phyloP scores from a whole-genome alignment of 2,329 filamentous ascomycete genomes.

The Xenosphaeropsis pyriputrescens region DNA sequence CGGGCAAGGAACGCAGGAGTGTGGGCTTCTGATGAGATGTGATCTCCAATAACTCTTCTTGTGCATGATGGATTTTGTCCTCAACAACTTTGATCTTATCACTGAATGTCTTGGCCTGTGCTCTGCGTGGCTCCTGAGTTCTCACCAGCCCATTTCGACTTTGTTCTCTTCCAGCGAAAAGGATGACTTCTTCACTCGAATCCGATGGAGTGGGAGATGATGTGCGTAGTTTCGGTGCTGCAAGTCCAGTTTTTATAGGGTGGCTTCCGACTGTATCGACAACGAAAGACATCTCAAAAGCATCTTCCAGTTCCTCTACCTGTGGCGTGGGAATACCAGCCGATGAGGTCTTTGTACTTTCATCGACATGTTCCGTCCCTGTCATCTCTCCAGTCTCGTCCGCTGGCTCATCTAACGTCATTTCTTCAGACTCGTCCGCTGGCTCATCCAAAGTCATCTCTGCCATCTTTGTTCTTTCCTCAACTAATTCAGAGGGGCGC shows the following conservation, averaged over 20 bases:
- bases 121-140: slow-evolving; percentile 3
- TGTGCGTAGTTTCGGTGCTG: slow-evolving; percentile 15
- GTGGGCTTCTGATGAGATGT: slow-evolving; percentile 9
- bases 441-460: slow-evolving; percentile 4
- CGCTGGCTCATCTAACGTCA: slow-evolving; percentile 6
- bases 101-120: slow-evolving; percentile 8
- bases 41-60: slow-evolving; percentile 13
- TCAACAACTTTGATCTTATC: slow-evolving; percentile 14
- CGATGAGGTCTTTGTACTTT: too few species aligned
- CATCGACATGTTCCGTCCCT: too few species aligned
- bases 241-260: slow-evolving; percentile 15
- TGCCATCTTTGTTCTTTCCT: slow-evolving; percentile 13
- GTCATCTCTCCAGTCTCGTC: not conserved
- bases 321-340: too few species aligned
- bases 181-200: slow-evolving; percentile 60
- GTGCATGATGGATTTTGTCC: slow-evolving; percentile 12
- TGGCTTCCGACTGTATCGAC: slow-evolving; percentile 19
- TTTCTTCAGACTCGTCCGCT: slow-evolving; percentile 1
- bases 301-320: too few species aligned
- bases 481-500: slow-evolving; percentile 16
- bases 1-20: not conserved
- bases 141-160: slow-evolving; percentile 3
- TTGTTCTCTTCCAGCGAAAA: slow-evolving; percentile 42
- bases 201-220: slow-evolving; percentile 27
- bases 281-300: slow-evolving; percentile 13